phyloP scores from a whole-genome alignment of 305 asterid genomes.

The Solanum aculeatissimum region DNA sequence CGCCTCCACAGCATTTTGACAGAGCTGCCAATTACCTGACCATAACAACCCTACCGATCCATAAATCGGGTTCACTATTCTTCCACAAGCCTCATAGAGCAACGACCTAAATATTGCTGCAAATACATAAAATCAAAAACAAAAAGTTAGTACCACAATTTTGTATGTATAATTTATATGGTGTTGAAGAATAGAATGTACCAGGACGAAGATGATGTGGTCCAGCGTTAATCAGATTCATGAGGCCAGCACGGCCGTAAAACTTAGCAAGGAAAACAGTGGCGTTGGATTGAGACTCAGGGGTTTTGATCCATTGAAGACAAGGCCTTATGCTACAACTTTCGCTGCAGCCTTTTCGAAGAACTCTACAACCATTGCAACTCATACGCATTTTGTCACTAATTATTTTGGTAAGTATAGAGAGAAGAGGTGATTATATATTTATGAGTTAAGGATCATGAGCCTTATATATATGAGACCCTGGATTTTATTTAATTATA shows the following conservation, averaged over 20 bases:
- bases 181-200: neutral
- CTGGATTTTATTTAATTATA: neutral
- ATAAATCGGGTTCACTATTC: conserved; percentile 73
- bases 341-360: conserved; percentile 73
- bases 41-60: conserved; percentile 78
- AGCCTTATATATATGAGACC: neutral
- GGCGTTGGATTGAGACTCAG: conserved; percentile 70
- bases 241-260: conserved; percentile 89
- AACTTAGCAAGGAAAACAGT: conserved; percentile 79
- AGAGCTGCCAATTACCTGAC: conserved; percentile 76
- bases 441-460: neutral
- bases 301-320: conserved; percentile 55
- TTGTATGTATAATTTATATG: neutral
- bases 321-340: conserved; percentile 61
- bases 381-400: conserved; percentile 50
- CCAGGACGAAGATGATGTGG: conserved; percentile 67
- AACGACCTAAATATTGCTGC: conserved; percentile 68
- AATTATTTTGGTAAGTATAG: neutral
- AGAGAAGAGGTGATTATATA: neutral
- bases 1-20: conserved; percentile 74
- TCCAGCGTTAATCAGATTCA: conserved; percentile 71
- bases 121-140: neutral
- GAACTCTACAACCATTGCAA: conserved; percentile 81
- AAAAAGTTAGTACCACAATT: neutral
- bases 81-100: conserved; percentile 75